Evolutionary conservation across 148 eudicot species (phyloP), one percentile per base, ranked within the genome.

Genomic region (Rhododendron molle): DNA sequence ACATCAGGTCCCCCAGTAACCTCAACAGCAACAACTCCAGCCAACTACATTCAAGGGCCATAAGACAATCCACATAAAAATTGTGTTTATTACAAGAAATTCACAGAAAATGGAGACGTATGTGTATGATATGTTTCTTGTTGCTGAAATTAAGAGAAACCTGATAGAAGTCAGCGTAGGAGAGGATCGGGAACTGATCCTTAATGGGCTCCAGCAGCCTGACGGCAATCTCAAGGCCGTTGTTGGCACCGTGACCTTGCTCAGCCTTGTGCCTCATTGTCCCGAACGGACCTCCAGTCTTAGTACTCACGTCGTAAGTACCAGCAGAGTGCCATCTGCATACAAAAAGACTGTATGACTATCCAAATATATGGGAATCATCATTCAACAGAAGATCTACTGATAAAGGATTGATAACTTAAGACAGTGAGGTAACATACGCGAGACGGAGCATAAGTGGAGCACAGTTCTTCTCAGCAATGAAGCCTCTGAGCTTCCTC

Each of bases 321-420:
- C 97, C 98, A 85, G 98, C 98, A 77, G 97, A 95, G 95, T 95
- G 98, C 97, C 97, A 95, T 86, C 98, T 95, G 87, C 38, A 85
- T 9, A 50, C 36, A 80, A 6, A 82, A 72, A 18, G 20, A 74
- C n/a, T 0, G 15, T 13, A 12, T 71, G 34, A 26, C 15, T 26
- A 26, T 28, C 5, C 60, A 69, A 18, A 7, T 36, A 7, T 34
- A 38, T 7, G n/a, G 0, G 47, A 38, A 74, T n/a, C 79, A 13
- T 71, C 38, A 30, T 71, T 71, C 76, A 1, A 71, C 76, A 30
- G 30, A 38, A 49, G 43, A 23, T 16, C 13, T 26, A 18, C 54
- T 5, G 1, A 65, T 40, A 14, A 40, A 2, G 67, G 40, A 34
- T 0, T 23, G 30, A 78, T 21, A 32, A 71, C 38, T 28, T 21